These are phyloP conservation scores for Chalaropsis ovoidea DNA, from an alignment of 2,329 filamentous ascomycete genomes.

Conservation along the genomic window DNA sequence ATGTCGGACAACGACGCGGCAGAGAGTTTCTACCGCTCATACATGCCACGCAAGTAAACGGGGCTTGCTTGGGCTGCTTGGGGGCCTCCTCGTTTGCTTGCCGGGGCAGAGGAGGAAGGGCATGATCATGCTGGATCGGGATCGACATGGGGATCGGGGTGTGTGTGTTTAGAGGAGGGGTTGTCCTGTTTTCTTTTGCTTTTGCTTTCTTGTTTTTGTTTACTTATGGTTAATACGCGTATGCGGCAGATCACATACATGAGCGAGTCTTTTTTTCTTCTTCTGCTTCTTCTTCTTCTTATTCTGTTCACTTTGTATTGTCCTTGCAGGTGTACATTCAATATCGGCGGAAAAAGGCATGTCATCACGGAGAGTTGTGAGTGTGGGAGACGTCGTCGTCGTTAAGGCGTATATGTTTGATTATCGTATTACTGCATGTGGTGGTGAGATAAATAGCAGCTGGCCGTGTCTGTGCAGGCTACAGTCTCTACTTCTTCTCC, in stretches of 20 bases:
- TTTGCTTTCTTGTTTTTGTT: constrained; percentile 16
- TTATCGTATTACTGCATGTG: constrained; percentile 9
- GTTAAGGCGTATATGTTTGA: neutral
- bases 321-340: neutral
- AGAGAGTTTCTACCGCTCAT: constrained; percentile 85
- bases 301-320: neutral
- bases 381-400: neutral
- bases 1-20: constrained; percentile 59
- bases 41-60: constrained; percentile 59
- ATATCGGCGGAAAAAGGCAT: too few relatives aligned
- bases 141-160: neutral
- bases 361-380: too few relatives aligned
- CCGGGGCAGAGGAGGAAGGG: neutral
- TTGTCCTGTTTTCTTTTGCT: neutral
- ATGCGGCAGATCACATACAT: constrained; percentile 11
- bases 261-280: neutral
- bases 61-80: neutral
- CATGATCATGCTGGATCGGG: too few relatives aligned
- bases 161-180: neutral
- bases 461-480: neutral
- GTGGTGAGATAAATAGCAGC: neutral
- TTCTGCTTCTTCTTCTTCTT: neutral
- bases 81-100: too few relatives aligned
- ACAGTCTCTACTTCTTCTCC: constrained; percentile 48
- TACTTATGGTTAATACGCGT: constrained; percentile 13